A percentile compares a stretch with the other conserved stretches of the same genome.
phyloP scores from a whole-genome alignment of 2,329 filamentous ascomycete genomes.

The Clarireedia hainanense region DNA sequence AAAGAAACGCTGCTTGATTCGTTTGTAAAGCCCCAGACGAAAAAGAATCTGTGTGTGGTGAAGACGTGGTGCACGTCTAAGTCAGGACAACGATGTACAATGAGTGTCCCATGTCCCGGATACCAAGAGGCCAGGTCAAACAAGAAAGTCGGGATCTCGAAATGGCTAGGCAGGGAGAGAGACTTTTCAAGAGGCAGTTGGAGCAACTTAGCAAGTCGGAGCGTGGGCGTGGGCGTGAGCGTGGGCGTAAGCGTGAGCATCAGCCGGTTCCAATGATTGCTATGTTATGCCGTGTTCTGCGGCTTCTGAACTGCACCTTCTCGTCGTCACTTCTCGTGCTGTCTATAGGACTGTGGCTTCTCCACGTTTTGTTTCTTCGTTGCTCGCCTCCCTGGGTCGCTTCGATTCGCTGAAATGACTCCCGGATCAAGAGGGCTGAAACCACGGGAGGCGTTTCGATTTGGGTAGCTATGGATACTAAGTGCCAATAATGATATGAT shows the following conservation, averaged over 20 bases:
- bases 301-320: too few relatives aligned
- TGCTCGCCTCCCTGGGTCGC: not conserved
- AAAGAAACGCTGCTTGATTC: not conserved
- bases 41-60: not conserved
- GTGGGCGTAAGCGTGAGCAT: conserved; percentile 5
- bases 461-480: not conserved
- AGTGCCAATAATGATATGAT: conserved; percentile 1
- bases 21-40: not conserved
- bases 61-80: not conserved
- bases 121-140: not conserved
- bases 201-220: too few relatives aligned
- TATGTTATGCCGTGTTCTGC: not conserved
- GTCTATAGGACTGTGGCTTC: not conserved
- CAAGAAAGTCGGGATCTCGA: not conserved
- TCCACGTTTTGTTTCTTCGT: not conserved
- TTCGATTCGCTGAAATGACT: not conserved
- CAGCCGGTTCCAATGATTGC: conserved; percentile 3
- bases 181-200: too few relatives aligned
- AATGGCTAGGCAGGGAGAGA: not conserved
- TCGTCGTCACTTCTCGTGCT: too few relatives aligned
- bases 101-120: too few relatives aligned
- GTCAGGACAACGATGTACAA: not conserved
- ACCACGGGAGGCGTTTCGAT: conserved; percentile 5
- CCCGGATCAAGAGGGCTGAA: conserved; percentile 7
- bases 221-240: not conserved